Conservation (phyloP, 805 yeast species). For the Candida glaebosa region DNA sequence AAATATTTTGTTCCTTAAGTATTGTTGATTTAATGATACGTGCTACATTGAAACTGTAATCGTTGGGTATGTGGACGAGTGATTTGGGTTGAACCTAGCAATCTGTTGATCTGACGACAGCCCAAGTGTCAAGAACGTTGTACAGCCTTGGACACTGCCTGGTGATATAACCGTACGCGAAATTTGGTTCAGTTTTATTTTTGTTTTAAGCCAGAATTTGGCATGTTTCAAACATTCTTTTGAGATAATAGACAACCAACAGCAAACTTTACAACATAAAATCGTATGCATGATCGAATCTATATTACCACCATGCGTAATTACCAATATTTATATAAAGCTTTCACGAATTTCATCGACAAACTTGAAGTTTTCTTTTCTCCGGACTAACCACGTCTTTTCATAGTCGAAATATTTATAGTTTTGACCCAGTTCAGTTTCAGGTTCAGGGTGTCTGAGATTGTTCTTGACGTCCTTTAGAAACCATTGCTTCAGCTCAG, state of each 20-base stretch:
- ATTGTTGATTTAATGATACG: too few relatives aligned
- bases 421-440: constrained; percentile 36
- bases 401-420: constrained; percentile 88
- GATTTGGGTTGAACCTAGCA: too few relatives aligned
- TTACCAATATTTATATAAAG: constrained; percentile 10
- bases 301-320: constrained; percentile 1
- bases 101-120: too few relatives aligned
- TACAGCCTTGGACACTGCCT: too few relatives aligned
- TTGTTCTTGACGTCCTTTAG: constrained; percentile 54
- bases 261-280: neutral
- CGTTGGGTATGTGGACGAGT: too few relatives aligned
- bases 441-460: constrained; percentile 12
- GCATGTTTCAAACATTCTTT: too few relatives aligned
- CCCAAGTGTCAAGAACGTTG: too few relatives aligned
- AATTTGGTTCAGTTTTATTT: too few relatives aligned
- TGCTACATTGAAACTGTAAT: too few relatives aligned
- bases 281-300: neutral
- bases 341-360: constrained; percentile 27
- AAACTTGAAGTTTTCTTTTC: constrained; percentile 39
- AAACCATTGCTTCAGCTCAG: constrained; percentile 76
- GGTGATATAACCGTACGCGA: too few relatives aligned
- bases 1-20: too few relatives aligned
- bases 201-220: neutral
- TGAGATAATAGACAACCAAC: too few relatives aligned
- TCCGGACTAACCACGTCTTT: constrained; percentile 48